Evolutionary conservation across 129 eudicot genomes (phyloP).

Genomic region (Arctium minus): DNA sequence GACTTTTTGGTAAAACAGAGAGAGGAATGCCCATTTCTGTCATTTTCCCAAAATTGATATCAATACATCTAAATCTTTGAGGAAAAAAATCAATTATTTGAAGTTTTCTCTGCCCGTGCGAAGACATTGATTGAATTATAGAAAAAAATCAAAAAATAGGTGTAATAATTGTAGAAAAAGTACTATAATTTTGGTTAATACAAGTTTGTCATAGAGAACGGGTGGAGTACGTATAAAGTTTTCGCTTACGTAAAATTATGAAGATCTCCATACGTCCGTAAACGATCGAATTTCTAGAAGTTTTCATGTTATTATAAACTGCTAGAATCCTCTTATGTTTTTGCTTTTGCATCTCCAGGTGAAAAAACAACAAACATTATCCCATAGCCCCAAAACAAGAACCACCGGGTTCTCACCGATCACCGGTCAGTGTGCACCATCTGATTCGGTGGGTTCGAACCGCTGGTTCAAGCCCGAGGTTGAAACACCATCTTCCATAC

Average conservation of each 20-base stretch:
- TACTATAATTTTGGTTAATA: no score
- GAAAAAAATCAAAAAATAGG: no score
- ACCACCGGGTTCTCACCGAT: slow-evolving; percentile 55
- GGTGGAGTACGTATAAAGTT: slow-evolving; percentile 22
- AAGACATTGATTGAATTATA: no score
- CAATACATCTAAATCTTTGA: not conserved
- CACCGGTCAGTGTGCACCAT: slow-evolving; percentile 55
- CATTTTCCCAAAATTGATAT: not conserved
- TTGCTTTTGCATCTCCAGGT: slow-evolving; percentile 23
- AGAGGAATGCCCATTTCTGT: no score
- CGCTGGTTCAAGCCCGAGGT: slow-evolving; percentile 78
- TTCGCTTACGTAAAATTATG: no score
- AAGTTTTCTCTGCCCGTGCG: no score
- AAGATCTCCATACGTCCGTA: no score
- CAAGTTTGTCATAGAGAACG: slow-evolving; percentile 21
- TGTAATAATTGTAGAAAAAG: no score
- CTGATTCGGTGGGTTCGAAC: slow-evolving; percentile 40
- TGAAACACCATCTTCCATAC: slow-evolving; percentile 61
- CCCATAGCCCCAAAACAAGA: slow-evolving; percentile 62
- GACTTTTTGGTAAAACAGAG: no score
- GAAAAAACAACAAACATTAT: slow-evolving; percentile 33
- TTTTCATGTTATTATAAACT: not conserved
- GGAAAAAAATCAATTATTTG: not conserved
- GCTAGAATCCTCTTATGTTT: not conserved
- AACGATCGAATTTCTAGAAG: not conserved